Conservation (phyloP, 2,329 filamentous ascomycete species). For the Rhexocercosporidium sp. region DNA sequence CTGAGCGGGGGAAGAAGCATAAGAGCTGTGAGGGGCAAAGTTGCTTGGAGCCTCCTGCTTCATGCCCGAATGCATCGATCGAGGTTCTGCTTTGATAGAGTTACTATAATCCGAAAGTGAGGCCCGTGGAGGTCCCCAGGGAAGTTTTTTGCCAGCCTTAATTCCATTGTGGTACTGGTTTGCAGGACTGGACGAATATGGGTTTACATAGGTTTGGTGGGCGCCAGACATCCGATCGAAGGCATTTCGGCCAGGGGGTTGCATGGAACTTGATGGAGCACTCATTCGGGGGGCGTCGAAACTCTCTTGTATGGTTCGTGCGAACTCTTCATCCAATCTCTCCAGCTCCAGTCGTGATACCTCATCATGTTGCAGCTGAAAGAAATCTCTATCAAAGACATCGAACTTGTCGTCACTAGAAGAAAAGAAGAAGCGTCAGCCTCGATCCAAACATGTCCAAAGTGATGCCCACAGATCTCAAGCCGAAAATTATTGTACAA, state of each 20-base stretch:
- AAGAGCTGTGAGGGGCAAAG: neutral
- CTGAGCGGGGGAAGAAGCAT: neutral
- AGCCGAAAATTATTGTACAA: constrained; percentile 19
- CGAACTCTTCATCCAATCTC: constrained; percentile 44
- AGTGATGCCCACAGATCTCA: neutral
- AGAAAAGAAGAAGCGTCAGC: constrained; percentile 11
- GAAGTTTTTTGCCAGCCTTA: constrained; percentile 20
- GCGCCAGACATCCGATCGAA: constrained; percentile 38
- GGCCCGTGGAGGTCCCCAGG: constrained; percentile 11
- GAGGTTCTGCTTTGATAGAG: constrained; percentile 20
- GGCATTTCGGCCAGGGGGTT: constrained; percentile 31
- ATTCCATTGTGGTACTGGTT: constrained; percentile 8
- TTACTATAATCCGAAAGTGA: neutral
- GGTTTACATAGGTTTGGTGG: constrained; percentile 19
- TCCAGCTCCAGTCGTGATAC: constrained; percentile 47
- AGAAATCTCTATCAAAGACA: constrained; percentile 25
- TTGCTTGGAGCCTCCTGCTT: constrained; percentile 8
- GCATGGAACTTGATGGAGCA: constrained; percentile 2
- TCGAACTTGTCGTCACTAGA: constrained; percentile 37
- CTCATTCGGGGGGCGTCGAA: constrained; percentile 2
- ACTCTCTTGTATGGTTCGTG: constrained; percentile 36
- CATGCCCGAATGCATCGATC: constrained; percentile 15
- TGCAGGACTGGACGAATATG: neutral
- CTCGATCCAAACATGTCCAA: neutral
- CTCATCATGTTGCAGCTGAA: constrained; percentile 40